Conservation (phyloP, 257 asterid species). For the Solanum gandarillasii region DNA sequence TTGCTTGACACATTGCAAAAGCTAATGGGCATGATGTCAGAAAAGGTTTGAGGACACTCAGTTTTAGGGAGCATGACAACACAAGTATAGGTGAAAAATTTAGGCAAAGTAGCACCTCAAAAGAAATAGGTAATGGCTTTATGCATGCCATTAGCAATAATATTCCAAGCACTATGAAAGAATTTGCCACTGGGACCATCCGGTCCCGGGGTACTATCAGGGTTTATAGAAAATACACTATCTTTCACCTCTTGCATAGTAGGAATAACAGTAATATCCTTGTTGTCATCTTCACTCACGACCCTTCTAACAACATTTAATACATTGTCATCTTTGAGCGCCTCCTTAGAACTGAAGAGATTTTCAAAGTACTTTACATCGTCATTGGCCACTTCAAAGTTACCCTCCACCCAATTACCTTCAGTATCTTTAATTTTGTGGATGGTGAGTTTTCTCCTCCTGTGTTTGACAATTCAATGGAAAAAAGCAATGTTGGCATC, state of each 20-base stretch:
- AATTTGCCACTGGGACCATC: neutral
- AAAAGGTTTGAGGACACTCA: neutral
- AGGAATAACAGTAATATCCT: neutral
- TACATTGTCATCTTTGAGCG: neutral
- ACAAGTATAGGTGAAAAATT: neutral
- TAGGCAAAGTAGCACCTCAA: neutral
- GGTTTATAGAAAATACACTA: neutral
- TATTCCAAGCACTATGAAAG: neutral
- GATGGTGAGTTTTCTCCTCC: neutral
- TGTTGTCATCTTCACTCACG: neutral
- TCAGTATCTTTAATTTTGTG: neutral
- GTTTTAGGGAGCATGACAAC: neutral
- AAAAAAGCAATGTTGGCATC: neutral
- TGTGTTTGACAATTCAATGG: neutral
- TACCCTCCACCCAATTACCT: neutral
- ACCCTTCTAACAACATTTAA: neutral
- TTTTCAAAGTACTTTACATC: neutral
- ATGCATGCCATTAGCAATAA: neutral
- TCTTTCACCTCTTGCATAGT: neutral
- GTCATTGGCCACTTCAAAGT: neutral
- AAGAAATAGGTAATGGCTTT: neutral
- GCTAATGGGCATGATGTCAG: neutral
- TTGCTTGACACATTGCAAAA: neutral
- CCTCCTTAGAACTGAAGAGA: neutral
- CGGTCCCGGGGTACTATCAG: fast-evolving